Evolutionary conservation across 805 yeast genomes (phyloP).

Genomic region (Cyberlindnera veronae): DNA sequence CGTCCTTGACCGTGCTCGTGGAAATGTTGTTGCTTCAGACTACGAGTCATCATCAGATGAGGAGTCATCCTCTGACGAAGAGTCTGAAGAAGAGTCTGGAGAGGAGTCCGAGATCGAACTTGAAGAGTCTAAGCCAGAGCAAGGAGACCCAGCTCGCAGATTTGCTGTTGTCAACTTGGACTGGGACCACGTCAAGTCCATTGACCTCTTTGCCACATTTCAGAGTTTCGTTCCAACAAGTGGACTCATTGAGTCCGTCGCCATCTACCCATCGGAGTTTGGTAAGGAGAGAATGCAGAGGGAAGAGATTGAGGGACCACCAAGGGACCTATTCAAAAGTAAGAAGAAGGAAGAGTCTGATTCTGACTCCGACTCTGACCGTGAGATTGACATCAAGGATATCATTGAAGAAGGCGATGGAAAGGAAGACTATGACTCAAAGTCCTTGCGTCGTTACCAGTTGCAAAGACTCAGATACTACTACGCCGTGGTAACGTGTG

Average conservation of each 20-base stretch:
- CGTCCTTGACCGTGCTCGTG: conserved; percentile 60
- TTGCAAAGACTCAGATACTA: conserved; percentile 88
- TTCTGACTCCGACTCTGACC: conserved; percentile 43
- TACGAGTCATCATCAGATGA: conserved; percentile 37
- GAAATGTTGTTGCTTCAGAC: conserved; percentile 48
- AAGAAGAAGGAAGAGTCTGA: conserved; percentile 36
- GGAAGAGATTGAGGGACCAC: conserved; percentile 92
- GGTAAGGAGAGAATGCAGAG: conserved; percentile 89
- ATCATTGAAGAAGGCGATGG: conserved; percentile 80
- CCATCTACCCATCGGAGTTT: conserved; percentile 83
- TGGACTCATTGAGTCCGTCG: conserved; percentile 64
- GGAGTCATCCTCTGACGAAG: conserved; percentile 37
- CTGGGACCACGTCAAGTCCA: conserved; percentile 92
- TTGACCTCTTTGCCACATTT: conserved; percentile 86
- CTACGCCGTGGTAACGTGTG: conserved; percentile 88
- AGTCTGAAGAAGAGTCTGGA: conserved; percentile 38
- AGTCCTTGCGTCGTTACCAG: conserved; percentile 83
- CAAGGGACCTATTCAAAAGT: conserved; percentile 69
- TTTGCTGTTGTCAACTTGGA: conserved; percentile 95
- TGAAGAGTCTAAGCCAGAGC: conserved; percentile 64
- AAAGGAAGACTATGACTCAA: conserved; percentile 78
- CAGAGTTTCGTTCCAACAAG: conserved; percentile 76
- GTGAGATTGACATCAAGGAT: conserved; percentile 62
- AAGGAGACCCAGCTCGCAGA: conserved; percentile 77
- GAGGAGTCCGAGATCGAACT: conserved; percentile 52